Evolutionary conservation across 148 eudicot genomes (phyloP), one percentile per base, ranked within the genome.

Genomic region (Heliosperma pusillum): DNA sequence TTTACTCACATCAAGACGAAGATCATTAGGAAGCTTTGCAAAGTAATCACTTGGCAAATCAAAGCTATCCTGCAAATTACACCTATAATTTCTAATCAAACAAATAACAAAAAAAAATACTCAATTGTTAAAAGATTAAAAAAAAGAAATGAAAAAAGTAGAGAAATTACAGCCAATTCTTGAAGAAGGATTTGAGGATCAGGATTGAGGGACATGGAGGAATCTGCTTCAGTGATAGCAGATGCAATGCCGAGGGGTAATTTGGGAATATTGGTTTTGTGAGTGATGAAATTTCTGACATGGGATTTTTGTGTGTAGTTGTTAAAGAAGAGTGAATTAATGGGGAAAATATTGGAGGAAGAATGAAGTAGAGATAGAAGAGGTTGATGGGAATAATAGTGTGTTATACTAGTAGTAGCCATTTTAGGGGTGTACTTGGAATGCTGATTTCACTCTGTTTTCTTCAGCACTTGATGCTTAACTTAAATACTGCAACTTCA

Each of bases 1-100:
- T 55, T 27, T 60, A 76, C 96, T 83, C 74, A 94, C 98, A 85
- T 94, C 98, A 61, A 94, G 78, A 26, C 97, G 96, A 88, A 94
- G 98, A 75, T 92, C 98, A 7, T 56, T 80, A 36, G 98, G 98
- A 21, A 94, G 92, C 80, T 89, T 88, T 63, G 80, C 74, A 25
- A 94, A 89, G 81, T 88, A 94, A 85, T 94, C 97, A 16, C 75
- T 55, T 21, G 98, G 93, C 80, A 94, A 93, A 81, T 78, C 83
- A 82, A 94, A 94, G 73, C 83, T 82, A 63, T 83, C 93, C 97
- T 94, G 89, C 78, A 77, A 80, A 70, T 25, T 44, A 71, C 26
- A 66, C 19, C 11, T 25, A 13, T 47, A 47, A 15, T 15, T 47
- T 47, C 53, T 42, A 42, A 42, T 42, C 45, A 42, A 42, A 42